Evolutionary conservation across 2,329 filamentous ascomycete species (phyloP).

Genomic region (Ophiostoma ips): DNA sequence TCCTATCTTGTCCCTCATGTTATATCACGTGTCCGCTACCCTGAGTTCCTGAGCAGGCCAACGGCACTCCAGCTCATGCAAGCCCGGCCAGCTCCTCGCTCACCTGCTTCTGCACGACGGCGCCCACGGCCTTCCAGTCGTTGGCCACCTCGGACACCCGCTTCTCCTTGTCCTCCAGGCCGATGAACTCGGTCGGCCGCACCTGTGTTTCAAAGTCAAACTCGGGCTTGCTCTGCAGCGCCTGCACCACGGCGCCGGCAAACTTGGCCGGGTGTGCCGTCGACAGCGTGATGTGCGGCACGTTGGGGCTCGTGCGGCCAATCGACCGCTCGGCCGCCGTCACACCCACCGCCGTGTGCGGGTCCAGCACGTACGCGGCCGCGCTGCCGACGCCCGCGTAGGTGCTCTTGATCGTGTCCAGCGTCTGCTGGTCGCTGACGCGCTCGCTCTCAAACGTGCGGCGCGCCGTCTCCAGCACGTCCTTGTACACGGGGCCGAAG

Average conservation of each 20-base stretch:
- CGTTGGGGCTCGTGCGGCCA: slow-evolving; percentile 32
- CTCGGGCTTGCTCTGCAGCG: slow-evolving; percentile 53
- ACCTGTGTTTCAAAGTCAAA: slow-evolving; percentile 67
- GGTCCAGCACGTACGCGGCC: slow-evolving; percentile 68
- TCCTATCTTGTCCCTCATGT: no score
- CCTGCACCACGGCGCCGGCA: slow-evolving; percentile 66
- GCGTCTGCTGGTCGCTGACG: slow-evolving; percentile 51
- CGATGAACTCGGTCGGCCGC: slow-evolving; percentile 68
- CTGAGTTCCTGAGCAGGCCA: no score
- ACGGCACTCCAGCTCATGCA: no score
- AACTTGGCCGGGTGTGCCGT: slow-evolving; percentile 98
- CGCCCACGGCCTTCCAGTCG: slow-evolving; percentile 61
- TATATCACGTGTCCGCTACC: no score
- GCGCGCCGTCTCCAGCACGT: slow-evolving; percentile 58
- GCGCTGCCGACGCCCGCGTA: slow-evolving; percentile 27
- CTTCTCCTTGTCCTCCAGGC: slow-evolving; percentile 61
- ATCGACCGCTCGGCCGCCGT: slow-evolving; percentile 61
- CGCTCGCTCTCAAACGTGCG: slow-evolving; percentile 70
- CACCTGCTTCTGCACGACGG: slow-evolving; percentile 62
- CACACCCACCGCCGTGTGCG: slow-evolving; percentile 81
- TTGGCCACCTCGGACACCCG: slow-evolving; percentile 56
- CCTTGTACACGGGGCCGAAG: slow-evolving; percentile 61
- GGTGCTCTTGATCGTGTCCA: slow-evolving; percentile 47
- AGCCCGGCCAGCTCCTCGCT: slow-evolving; percentile 38
- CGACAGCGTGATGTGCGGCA: slow-evolving; percentile 70